Percentiles rank a stretch among this genome's conserved stretches.
phyloP scores from a whole-genome alignment of 495 filamentous ascomycete genomes.

The Podospora anserina region DNA sequence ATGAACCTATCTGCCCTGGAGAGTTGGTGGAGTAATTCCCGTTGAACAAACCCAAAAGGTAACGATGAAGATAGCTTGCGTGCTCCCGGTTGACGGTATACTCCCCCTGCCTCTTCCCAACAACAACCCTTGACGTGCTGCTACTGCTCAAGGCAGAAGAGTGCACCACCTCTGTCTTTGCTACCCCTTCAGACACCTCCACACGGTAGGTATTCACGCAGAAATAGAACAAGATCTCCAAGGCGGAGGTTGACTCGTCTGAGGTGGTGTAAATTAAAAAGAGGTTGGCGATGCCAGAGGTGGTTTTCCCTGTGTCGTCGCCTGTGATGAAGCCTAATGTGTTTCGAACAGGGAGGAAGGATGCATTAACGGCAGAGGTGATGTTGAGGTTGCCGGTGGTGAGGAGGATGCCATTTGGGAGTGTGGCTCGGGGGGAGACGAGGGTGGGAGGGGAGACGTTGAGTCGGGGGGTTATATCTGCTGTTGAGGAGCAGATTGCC shows the following conservation, averaged over 20 bases:
- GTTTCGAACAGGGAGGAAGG: constrained; percentile 18
- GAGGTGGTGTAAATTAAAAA: constrained; percentile 30
- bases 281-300: constrained; percentile 23
- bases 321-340: constrained; percentile 24
- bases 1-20: constrained; percentile 8
- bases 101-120: background rate
- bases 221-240: constrained; percentile 30
- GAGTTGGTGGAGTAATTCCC: constrained; percentile 8
- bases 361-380: constrained; percentile 11
- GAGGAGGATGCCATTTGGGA: constrained; percentile 28
- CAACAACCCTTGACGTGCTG: background rate
- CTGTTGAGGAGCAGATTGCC: constrained; percentile 42
- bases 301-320: constrained; percentile 18
- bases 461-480: constrained; percentile 37
- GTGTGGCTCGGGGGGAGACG: constrained; percentile 13
- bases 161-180: constrained; percentile 20
- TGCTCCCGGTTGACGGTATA: constrained; percentile 24
- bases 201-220: constrained; percentile 33
- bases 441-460: constrained; percentile 18
- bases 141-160: constrained; percentile 14
- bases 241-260: constrained; percentile 19
- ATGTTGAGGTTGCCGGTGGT: constrained; percentile 27
- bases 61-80: constrained; percentile 15
- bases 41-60: background rate
- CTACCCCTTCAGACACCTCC: constrained; percentile 13